Conservation (phyloP, 208 protist genomes). For the Wallacemonas collosoma region DNA sequence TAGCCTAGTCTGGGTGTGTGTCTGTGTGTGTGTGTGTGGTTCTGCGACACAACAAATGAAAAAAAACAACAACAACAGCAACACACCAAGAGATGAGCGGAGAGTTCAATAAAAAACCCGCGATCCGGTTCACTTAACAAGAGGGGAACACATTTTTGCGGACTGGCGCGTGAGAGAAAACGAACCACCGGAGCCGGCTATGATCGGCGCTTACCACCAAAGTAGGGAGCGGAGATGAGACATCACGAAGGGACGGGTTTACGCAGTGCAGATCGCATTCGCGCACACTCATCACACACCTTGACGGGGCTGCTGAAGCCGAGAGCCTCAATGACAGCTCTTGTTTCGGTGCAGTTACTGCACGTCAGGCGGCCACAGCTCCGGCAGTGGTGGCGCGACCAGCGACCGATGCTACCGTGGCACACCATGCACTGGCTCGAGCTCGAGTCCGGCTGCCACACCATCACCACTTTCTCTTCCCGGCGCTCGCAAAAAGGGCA, state of each 20-base stretch:
- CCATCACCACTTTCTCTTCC: slow-evolving; percentile 41
- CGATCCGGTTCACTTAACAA: no score
- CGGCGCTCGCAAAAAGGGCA: slow-evolving; percentile 65
- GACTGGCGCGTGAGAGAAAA: no score
- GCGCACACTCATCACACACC: slow-evolving; percentile 82
- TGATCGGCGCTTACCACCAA: no score
- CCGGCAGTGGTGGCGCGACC: slow-evolving; percentile 86
- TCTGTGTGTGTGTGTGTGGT: neutral
- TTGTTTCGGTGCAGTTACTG: slow-evolving; percentile 54
- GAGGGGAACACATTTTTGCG: no score
- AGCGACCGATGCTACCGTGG: slow-evolving; percentile 59
- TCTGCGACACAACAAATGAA: neutral
- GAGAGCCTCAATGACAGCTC: slow-evolving; percentile 55
- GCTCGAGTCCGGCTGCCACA: slow-evolving; percentile 84
- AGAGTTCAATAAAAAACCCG: no score
- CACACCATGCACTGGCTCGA: slow-evolving; percentile 69
- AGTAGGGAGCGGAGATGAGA: neutral
- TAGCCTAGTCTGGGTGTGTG: neutral
- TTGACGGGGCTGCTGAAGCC: slow-evolving; percentile 70
- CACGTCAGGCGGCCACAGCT: slow-evolving; percentile 83
- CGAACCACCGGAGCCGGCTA: no score
- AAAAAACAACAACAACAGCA: neutral
- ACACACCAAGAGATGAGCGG: neutral
- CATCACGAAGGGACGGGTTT: slow-evolving; percentile 3
- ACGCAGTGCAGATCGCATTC: slow-evolving; percentile 15